Base-by-base conservation (phyloP, 306 rosid species). In the Ceratonia siliqua region DNA sequence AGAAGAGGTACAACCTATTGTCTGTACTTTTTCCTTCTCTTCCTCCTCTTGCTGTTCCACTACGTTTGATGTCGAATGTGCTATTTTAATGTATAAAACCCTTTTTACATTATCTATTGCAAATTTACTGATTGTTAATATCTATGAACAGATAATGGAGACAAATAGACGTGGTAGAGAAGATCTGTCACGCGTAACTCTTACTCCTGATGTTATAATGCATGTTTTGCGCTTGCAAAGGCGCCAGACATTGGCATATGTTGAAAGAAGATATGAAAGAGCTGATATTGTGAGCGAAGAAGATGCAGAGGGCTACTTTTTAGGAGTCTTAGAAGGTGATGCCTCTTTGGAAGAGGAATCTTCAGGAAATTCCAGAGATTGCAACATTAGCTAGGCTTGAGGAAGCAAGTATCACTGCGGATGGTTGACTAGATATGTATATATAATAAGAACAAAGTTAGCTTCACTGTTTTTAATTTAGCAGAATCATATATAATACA, bases 151-250 rank as follows among this genome's bases (percentile, higher is more conserved):
- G 91, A 82, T 87, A 70, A 82, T 78, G 65, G 87, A 82, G 73
- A 78, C 80, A 38, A 87, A 87, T 62, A 82, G 76, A 50, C 82
- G 54, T 65, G 81, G 87, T 39, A 82, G 91, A 68, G 88, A 82
- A 79, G 80, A 82, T 22, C 82, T 79, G 49, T 46, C 84, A 21
- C 75, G 76, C 39, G 78, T 79, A 28, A 74, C 83, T 12, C 83
- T 84, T 59, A 70, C 77, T 53, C 91, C 87, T 22, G 85, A 79
- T 77, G 82, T 77, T 62, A 73, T 84, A 35, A 79, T 79, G 91
- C 87, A 84, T 56, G 84, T 82, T 66, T 65, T 84, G 71, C 89
- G 85, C 46, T 72, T 87, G 69, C 91, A 87, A 81, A 84, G 91
- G 77, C 82, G 84, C 38, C 91, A 84, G 32, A 66, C 88, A 28